Base-by-base conservation (phyloP, 2,329 filamentous ascomycete species). In the Pyricularia pennisetigena region DNA sequence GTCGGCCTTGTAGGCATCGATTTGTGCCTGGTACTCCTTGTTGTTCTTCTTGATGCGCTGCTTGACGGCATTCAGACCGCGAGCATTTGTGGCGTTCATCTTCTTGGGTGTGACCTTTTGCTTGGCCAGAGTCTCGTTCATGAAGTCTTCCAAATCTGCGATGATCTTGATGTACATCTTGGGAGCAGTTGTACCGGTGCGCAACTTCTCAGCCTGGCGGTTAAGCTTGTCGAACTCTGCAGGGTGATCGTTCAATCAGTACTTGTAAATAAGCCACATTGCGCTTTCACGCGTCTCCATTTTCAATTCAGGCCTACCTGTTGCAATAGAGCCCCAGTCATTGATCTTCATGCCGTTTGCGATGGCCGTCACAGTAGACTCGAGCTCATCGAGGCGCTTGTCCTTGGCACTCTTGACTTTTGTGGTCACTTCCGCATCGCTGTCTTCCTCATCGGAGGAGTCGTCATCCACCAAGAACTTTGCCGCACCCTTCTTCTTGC, bases 41-140 rank as follows among this genome's bases (percentile, higher is more conserved):
- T 94, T 97, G 82, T 94, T 94, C 87, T 97, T 98, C 88, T 94
- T 94, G 83, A 99, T 93, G 82, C 94, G 94, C 80, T 99, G 95
- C 83, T 97, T 97, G 76, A 98, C 92, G 71, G 94, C 93, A 79
- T 98, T 99, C 76, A 99, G 87, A 75, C 94, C 93, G 81, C 93
- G 92, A 72, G 93, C 91, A 77, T 94, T 96, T 76, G 90, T 95
- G 71, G 94, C 93, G 82, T 97, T 99, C 94, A 98, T 97, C 86
- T 97, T 98, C 88, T 97, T 97, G 71, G 90, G 88, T 2, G 92
- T 91, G 73, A 96, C 91, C 85, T 99, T 99, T 78, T 97, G 92
- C 86, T 97, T 97, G 75, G 93, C 88, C 72, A 97, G 87, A 28
- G 94, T 90, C 83, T 99, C 96, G 77, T 94, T 94, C 85, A 97